phyloP scores from a whole-genome alignment of 768 basidiomycete genomes.

The Phlegmacium glaucopus region DNA sequence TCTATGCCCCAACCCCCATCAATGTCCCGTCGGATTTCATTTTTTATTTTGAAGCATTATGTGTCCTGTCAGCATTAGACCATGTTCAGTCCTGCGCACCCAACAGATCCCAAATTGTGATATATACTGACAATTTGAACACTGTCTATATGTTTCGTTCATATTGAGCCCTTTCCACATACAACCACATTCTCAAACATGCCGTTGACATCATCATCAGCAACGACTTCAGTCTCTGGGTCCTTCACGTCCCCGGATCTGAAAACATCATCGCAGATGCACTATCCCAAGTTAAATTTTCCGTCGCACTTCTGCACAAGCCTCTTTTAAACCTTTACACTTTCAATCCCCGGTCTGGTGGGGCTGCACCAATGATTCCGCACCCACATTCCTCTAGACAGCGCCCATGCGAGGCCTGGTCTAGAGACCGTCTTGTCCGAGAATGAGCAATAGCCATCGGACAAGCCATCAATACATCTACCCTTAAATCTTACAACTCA shows the following conservation, averaged over 20 bases:
- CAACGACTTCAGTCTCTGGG: slow-evolving; percentile 18
- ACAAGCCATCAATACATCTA: too few relatives aligned
- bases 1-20: slow-evolving; percentile 6
- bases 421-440: too few relatives aligned
- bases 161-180: slow-evolving; percentile 9
- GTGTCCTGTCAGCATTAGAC: slow-evolving; percentile 17
- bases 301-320: too few relatives aligned
- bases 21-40: slow-evolving; percentile 7
- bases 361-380: too few relatives aligned
- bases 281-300: too few relatives aligned
- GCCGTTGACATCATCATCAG: slow-evolving; percentile 11
- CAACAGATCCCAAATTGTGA: slow-evolving; percentile 6
- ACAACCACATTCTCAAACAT: slow-evolving; percentile 23
- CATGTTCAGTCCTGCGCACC: background rate
- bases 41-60: slow-evolving; percentile 24
- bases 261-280: slow-evolving; percentile 29
- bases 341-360: too few relatives aligned
- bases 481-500: too few relatives aligned
- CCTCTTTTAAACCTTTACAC: too few relatives aligned
- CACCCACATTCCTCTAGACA: too few relatives aligned
- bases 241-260: slow-evolving; percentile 22
- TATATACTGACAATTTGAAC: slow-evolving; percentile 29
- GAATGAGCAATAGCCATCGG: too few relatives aligned
- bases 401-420: too few relatives aligned
- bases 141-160: slow-evolving; percentile 31